Evolutionary conservation across 148 eudicot genomes (phyloP).

Genomic region (Polygonum maritimum): DNA sequence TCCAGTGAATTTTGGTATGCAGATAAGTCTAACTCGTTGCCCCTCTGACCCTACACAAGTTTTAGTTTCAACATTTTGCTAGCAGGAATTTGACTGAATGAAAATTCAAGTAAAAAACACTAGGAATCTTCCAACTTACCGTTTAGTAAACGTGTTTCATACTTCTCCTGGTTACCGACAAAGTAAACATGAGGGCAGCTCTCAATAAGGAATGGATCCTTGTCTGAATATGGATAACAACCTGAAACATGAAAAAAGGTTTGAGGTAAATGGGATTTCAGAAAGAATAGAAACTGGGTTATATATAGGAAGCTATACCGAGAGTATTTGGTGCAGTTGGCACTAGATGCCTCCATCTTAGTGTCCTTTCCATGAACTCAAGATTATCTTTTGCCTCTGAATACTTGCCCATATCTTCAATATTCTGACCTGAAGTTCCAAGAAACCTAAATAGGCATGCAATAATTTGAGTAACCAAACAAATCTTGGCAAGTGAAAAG

Average conservation of each 20-base stretch:
- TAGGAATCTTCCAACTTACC: slow-evolving; percentile 28
- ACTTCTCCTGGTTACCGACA: slow-evolving; percentile 72
- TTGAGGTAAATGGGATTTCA: background rate
- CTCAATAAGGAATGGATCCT: slow-evolving; percentile 88
- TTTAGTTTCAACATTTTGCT: background rate
- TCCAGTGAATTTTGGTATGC: slow-evolving; percentile 90
- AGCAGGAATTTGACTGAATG: background rate
- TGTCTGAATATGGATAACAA: slow-evolving; percentile 91
- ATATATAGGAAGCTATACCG: slow-evolving; percentile 28
- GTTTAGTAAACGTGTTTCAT: slow-evolving; percentile 45
- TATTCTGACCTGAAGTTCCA: slow-evolving; percentile 96
- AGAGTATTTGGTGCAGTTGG: slow-evolving; percentile 95
- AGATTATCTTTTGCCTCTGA: slow-evolving; percentile 68
- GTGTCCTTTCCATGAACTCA: slow-evolving; percentile 76
- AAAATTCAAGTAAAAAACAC: background rate
- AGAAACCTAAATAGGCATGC: slow-evolving; percentile 49
- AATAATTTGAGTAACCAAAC: background rate
- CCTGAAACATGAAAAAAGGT: slow-evolving; percentile 34
- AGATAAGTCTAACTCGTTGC: slow-evolving; percentile 64
- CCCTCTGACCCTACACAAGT: slow-evolving; percentile 63
- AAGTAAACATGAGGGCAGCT: slow-evolving; percentile 94
- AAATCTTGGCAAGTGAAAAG: background rate
- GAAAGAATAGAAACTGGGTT: background rate
- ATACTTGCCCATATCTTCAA: slow-evolving; percentile 78
- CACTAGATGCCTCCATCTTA: slow-evolving; percentile 95